Evolutionary conservation across 2,329 filamentous ascomycete species (phyloP), one percentile per base, ranked within the genome.

Genomic region (Fusarium kyushuense): DNA sequence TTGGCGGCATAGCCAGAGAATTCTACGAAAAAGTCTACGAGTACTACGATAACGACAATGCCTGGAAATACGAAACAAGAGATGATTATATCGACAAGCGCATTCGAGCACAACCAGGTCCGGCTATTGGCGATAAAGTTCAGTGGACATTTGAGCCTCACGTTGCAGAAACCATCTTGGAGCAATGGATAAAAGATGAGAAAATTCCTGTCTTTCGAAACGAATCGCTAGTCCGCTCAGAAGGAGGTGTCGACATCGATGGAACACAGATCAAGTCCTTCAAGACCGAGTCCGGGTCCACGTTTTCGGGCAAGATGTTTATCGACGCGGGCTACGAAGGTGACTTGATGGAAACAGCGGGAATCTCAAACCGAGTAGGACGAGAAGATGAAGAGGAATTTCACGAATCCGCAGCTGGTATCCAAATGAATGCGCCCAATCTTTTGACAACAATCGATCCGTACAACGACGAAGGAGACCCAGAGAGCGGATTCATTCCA

Each of bases 141-240:
- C 68, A 70, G 7, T 70, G 67, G 68, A 70, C 68, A 0, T 70
- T 70, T 21, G 68, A 70, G 17, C 67, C 68, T 1, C 70, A 69
- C 19, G 68, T 66, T 0, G 67, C 68, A 1, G 68, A 70, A 33
- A 21, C 46, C 6, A 68, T 70, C 4, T 47, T 53, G 41, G 68
- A 71, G 51, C 48, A 42, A 12, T 70, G 67, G 67, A 43, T 70
- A 14, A 58, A 70, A 13, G 67, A 70, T 10, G 67, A 59, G 14
- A 51, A 67, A 6, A 68, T 70, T 7, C 23, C 60, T 1, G 40
- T 70, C 14, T 70, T 68, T 23, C 67, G 67, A 1, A 70, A 70
- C 13, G 47, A 70, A 19, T 19, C 52, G 3, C 43, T 70, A 6
- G 29, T 55, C 17, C 67, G 67, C 2, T 51, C 59, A 9, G 29